Base-by-base conservation (phyloP, 371 early-diverging fungal genomes). In the Thermomucor indicae-seudaticae region DNA sequence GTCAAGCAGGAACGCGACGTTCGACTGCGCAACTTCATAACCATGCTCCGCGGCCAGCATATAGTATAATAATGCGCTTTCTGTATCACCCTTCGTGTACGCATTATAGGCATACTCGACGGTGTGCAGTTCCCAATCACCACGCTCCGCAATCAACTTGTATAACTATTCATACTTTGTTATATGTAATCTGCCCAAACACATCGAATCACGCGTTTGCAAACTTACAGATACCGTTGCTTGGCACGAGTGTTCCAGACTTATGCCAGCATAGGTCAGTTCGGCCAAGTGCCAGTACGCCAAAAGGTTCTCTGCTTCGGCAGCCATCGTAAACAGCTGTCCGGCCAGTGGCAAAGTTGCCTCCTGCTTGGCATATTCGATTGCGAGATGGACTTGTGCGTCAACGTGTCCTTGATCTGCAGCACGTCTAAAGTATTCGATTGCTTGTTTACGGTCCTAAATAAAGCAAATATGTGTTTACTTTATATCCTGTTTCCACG, bases 1-100 rank as follows among this genome's bases (percentile, higher is more conserved):
- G 58, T 97, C 98, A 19, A 97, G 57, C 42, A 97, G 61, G 73
- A 89, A 92, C 0, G 97, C 98, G 27, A 91, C 86, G 63, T 94
- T 93, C 12, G 83, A 64, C 65, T 93, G 92, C 1, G 87, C 91
- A 7, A 84, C 65, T 52, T 91, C 91, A 55, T 79, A 78, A 4
- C 96, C 96, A 50, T 83, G 78, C 67, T 95, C 96, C 0, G 93
- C 92, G 0, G 90, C 90, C 44, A 86, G 66, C 50, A 88, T 64
- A 63, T 91, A 93, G 25, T 72, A 57, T 11, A 93, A 34, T 6
- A 86, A 55, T 0, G 92, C 87, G 8, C 73, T 74, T 24, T 91
- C 90, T 29, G 66, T 50, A 60, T 91, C 89, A 17, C 88, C 87
- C 4, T 64, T 66, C 25, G 51, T 58, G 52, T 79, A 81, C 0